Conservation (phyloP, 805 yeast species). For the Wickerhamiella vanderwaltii region DNA sequence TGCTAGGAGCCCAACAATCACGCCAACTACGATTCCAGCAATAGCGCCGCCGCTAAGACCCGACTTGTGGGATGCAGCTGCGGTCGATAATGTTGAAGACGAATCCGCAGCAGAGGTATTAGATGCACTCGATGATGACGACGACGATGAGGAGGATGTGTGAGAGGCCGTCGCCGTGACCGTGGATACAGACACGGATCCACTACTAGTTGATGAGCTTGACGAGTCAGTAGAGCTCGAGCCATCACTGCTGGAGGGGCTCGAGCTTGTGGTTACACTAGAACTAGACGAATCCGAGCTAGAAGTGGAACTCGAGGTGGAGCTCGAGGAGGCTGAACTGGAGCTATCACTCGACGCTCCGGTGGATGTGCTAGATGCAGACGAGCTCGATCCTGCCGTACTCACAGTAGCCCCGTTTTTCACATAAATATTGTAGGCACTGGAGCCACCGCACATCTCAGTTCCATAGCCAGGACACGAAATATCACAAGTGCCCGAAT, state of each 20-base stretch:
- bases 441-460: conserved; percentile 53
- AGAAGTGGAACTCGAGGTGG: conserved; percentile 26
- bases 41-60: conserved; percentile 38
- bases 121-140: neutral
- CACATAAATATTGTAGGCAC: conserved; percentile 29
- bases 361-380: conserved; percentile 9
- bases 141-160: conserved; percentile 11
- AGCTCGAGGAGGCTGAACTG: conserved; percentile 22
- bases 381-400: conserved; percentile 12
- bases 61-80: conserved; percentile 21
- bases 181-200: conserved; percentile 11
- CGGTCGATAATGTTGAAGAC: conserved; percentile 21
- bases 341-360: conserved; percentile 16
- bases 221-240: conserved; percentile 17
- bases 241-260: conserved; percentile 14
- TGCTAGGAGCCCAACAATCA: conserved; percentile 34
- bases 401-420: conserved; percentile 13
- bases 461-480: conserved; percentile 50
- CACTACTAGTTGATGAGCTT: conserved; percentile 16
- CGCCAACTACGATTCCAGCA: conserved; percentile 51
- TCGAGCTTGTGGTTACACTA: conserved; percentile 1
- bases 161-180: conserved; percentile 16
- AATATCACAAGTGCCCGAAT: conserved; percentile 29
- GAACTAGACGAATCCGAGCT: conserved; percentile 19
- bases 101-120: conserved; percentile 18